Percentiles rank a stretch among this genome's conserved stretches.
phyloP scores from a whole-genome alignment of 2,329 filamentous ascomycete species.

The Colletotrichum sp. region DNA sequence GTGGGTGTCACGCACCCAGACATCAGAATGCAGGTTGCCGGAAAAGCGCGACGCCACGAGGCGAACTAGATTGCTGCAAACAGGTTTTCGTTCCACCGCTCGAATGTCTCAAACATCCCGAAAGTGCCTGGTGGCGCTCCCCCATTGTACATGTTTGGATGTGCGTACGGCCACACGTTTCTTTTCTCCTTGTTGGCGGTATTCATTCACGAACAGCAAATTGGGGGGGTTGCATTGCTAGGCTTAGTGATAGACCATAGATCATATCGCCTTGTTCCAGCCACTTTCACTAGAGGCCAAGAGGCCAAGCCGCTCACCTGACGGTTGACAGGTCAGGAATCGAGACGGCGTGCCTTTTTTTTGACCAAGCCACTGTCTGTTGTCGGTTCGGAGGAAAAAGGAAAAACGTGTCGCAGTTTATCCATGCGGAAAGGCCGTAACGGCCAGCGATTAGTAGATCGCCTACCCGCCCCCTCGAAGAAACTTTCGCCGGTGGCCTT shows the following conservation, averaged over 20 bases:
- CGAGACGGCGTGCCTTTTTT: neutral
- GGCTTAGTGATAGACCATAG: neutral
- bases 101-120: conserved; percentile 3
- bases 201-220: neutral
- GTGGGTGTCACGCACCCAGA: neutral
- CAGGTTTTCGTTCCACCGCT: conserved; percentile 11
- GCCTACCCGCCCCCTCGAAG: neutral
- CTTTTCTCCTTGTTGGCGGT: neutral
- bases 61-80: neutral
- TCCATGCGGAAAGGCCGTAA: neutral
- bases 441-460: neutral
- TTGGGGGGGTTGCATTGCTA: neutral
- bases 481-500: neutral
- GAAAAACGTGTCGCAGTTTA: neutral
- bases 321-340: neutral
- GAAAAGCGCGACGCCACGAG: conserved; percentile 14
- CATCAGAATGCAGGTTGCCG: neutral
- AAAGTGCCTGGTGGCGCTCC: neutral
- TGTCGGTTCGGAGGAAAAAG: neutral
- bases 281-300: neutral
- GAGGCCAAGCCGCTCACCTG: neutral
- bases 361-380: neutral
- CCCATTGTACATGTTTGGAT: neutral
- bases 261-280: neutral
- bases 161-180: neutral